Evolutionary conservation across 306 rosid genomes (phyloP).

Genomic region (Cucurbita maxima): DNA sequence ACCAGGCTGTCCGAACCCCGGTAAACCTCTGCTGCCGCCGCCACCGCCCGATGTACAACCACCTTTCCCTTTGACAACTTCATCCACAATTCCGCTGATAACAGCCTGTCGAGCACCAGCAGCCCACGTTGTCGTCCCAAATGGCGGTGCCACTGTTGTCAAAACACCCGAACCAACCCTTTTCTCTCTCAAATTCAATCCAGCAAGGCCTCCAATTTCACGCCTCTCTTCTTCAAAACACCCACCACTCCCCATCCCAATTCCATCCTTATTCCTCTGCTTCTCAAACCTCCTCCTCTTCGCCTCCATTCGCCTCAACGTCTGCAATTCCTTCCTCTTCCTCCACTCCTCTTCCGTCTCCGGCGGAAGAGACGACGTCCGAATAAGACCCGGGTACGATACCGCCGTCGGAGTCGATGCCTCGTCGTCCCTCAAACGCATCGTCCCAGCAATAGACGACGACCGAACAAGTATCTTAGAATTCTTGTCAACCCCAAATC

Average conservation of each 20-base stretch:
- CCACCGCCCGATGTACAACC: slow-evolving; percentile 1
- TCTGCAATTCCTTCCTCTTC: slow-evolving; percentile 89
- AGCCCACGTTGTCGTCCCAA: slow-evolving; percentile 27
- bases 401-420: slow-evolving; percentile 14
- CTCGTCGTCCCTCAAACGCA: slow-evolving; percentile 35
- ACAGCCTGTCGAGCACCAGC: slow-evolving; percentile 29
- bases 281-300: slow-evolving; percentile 79
- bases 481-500: slow-evolving; percentile 70
- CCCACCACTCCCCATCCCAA: background rate
- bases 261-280: slow-evolving; percentile 55
- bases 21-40: slow-evolving; percentile 12
- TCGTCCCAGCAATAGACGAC: slow-evolving; percentile 55
- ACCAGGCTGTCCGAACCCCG: slow-evolving; percentile 27
- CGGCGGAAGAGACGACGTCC: slow-evolving; percentile 72
- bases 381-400: slow-evolving; percentile 21
- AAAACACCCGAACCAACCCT: background rate
- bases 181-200: slow-evolving; percentile 17
- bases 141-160: slow-evolving; percentile 5
- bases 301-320: slow-evolving; percentile 73
- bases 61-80: slow-evolving; percentile 24
- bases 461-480: slow-evolving; percentile 49
- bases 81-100: slow-evolving; percentile 16
- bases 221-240: slow-evolving; percentile 28
- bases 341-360: slow-evolving; percentile 95
- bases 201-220: slow-evolving; percentile 18